A percentile compares a stretch with the other conserved stretches of the same genome.
Conservation (phyloP, 164 flowering plant genomes). For the Macadamia integrifolia region DNA sequence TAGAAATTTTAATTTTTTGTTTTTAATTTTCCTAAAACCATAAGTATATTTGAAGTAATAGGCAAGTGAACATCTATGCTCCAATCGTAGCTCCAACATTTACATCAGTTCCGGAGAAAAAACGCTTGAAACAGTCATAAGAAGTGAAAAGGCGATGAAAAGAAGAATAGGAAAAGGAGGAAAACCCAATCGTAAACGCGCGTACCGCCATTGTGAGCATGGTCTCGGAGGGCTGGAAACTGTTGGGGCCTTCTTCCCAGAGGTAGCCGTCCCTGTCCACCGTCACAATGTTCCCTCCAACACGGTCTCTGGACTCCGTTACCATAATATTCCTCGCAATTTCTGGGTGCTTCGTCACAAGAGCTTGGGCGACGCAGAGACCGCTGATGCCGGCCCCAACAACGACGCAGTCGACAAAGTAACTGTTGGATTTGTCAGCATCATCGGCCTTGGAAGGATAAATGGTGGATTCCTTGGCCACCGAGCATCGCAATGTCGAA, state of each 20-base stretch:
- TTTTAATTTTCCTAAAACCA: too few relatives aligned
- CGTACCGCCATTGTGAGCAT: conserved; percentile 65
- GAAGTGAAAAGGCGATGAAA: background rate
- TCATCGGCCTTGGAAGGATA: conserved; percentile 21
- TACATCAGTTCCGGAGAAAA: too few relatives aligned
- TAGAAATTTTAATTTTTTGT: too few relatives aligned
- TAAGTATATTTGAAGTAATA: too few relatives aligned
- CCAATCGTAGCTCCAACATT: too few relatives aligned
- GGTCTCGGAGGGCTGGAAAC: conserved; percentile 91
- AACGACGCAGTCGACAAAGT: conserved; percentile 61
- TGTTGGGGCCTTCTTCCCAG: conserved; percentile 98
- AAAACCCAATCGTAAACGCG: background rate
- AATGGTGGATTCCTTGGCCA: conserved; percentile 24
- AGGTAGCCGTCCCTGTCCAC: conserved; percentile 75
- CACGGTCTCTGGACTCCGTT: conserved; percentile 81
- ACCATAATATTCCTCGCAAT: conserved; percentile 49
- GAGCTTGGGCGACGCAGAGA: conserved; percentile 85
- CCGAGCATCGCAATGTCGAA: conserved; percentile 14
- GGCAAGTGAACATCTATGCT: too few relatives aligned
- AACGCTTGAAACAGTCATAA: too few relatives aligned
- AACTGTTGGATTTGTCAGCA: background rate
- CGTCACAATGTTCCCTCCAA: conserved; percentile 87
- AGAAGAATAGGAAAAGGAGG: background rate
- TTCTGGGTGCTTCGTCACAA: conserved; percentile 55
- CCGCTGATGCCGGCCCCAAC: conserved; percentile 95